These are phyloP conservation scores for Trichoderma hamatum DNA, from an alignment of 2,329 filamentous ascomycete species.

Conservation along the genomic window DNA sequence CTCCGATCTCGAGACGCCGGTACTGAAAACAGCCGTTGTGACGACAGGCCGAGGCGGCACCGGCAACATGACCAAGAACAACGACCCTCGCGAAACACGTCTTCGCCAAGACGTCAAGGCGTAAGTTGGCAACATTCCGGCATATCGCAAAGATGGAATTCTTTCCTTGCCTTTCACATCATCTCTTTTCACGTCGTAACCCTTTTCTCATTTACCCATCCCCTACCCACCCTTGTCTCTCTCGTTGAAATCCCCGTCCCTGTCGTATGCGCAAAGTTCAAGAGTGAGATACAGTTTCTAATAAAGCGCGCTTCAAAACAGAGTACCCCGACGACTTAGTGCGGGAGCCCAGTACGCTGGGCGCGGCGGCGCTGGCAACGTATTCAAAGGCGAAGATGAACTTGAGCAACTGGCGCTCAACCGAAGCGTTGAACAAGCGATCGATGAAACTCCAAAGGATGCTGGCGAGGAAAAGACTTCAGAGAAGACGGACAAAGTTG, in stretches of 20 bases:
- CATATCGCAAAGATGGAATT: neutral
- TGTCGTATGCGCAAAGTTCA: neutral
- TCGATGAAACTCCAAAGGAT: conserved; percentile 37
- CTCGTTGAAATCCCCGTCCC: neutral
- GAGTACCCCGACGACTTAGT: conserved; percentile 59
- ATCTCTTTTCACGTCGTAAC: neutral
- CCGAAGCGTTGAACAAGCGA: conserved; percentile 39
- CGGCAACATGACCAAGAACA: conserved; percentile 81
- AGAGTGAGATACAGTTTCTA: neutral
- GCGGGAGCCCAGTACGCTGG: conserved; percentile 67
- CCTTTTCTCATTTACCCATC: neutral
- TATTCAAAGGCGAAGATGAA: conserved; percentile 55
- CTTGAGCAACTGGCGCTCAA: conserved; percentile 37
- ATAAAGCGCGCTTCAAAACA: conserved; percentile 34
- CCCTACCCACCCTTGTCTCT: neutral
- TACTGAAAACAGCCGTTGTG: conserved; percentile 79
- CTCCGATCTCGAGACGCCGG: conserved; percentile 76
- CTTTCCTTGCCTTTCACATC: neutral
- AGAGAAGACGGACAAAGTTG: conserved; percentile 28
- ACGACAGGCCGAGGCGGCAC: conserved; percentile 88
- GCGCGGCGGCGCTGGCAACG: conserved; percentile 75
- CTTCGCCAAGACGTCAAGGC: conserved; percentile 80
- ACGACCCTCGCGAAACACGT: conserved; percentile 73
- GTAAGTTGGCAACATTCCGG: conserved; percentile 48
- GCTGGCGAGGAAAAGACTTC: neutral